Conservation (phyloP, 768 basidiomycete genomes). For the Macrocybe gigantea region DNA sequence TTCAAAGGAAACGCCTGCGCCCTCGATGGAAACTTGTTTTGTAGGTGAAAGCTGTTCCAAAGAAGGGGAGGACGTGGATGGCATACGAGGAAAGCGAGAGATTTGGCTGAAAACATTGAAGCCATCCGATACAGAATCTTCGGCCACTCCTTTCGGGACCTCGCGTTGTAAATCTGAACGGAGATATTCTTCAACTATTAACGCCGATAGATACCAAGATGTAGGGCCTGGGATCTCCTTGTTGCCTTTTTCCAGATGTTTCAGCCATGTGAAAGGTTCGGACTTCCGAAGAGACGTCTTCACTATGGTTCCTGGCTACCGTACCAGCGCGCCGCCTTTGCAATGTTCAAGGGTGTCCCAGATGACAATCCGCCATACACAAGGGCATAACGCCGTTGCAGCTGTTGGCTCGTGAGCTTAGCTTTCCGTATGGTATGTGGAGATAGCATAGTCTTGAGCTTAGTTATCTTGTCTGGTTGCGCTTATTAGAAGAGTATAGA, state of each 20-base stretch:
- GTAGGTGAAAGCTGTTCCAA: constrained; percentile 33
- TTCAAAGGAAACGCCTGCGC: constrained; percentile 47
- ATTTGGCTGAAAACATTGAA: no score
- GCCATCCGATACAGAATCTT: constrained; percentile 18
- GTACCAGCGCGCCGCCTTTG: constrained; percentile 57
- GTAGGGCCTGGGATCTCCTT: constrained; percentile 25
- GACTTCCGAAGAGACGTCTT: constrained; percentile 51
- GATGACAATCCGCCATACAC: constrained; percentile 34
- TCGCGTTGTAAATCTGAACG: constrained; percentile 18
- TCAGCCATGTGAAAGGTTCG: constrained; percentile 73
- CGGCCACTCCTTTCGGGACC: constrained; percentile 5
- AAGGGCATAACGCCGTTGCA: constrained; percentile 59
- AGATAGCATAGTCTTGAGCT: constrained; percentile 43
- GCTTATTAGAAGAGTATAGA: neutral
- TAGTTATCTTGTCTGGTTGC: constrained; percentile 47
- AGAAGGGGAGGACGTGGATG: constrained; percentile 30
- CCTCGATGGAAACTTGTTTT: constrained; percentile 37
- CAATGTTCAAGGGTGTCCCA: constrained; percentile 34
- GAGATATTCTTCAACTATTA: constrained; percentile 63
- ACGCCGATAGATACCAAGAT: constrained; percentile 62
- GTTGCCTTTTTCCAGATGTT: constrained; percentile 45
- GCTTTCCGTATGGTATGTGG: constrained; percentile 59
- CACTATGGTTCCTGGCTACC: constrained; percentile 38
- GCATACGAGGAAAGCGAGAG: neutral
- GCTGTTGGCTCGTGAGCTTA: constrained; percentile 56